A percentile compares a stretch with the other conserved stretches of the same genome.
Conservation (phyloP, 495 filamentous ascomycete genomes). For the Arthonia radiata region DNA sequence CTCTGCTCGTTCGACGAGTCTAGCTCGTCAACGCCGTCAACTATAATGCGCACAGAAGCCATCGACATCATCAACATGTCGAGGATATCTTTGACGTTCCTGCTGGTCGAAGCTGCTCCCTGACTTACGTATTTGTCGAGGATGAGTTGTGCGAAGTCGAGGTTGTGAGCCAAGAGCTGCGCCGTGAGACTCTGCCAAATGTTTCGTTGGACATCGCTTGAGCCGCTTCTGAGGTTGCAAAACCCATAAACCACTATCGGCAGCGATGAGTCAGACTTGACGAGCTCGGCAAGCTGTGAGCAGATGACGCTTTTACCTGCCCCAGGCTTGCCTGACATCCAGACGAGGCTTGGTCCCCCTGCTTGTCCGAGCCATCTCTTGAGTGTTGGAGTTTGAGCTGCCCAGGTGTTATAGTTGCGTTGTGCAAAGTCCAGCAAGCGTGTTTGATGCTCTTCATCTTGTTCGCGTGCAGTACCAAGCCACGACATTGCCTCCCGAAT, state of each 20-base stretch:
- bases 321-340: slow-evolving; percentile 21
- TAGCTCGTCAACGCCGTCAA: slow-evolving; percentile 24
- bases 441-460: slow-evolving; percentile 12
- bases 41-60: slow-evolving; percentile 13
- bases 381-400: slow-evolving; percentile 9
- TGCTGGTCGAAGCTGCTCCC: no score
- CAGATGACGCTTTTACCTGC: slow-evolving; percentile 11
- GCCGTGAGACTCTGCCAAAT: slow-evolving; percentile 13
- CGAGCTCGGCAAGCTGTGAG: slow-evolving; percentile 20
- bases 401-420: no score
- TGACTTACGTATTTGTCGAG: slow-evolving; percentile 9
- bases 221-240: slow-evolving; percentile 14
- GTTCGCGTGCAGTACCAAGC: slow-evolving; percentile 11
- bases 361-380: slow-evolving; percentile 11
- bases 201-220: slow-evolving; percentile 11
- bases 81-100: slow-evolving; percentile 12
- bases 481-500: slow-evolving; percentile 14
- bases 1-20: slow-evolving; percentile 9
- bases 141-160: slow-evolving; percentile 11
- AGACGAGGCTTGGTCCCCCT: slow-evolving; percentile 10
- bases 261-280: slow-evolving; percentile 16
- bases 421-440: slow-evolving; percentile 16
- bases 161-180: slow-evolving; percentile 15
- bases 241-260: slow-evolving; percentile 21
- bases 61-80: slow-evolving; percentile 9